These are phyloP conservation scores for Davidsoniella australis DNA, from an alignment of 2,329 filamentous ascomycete genomes.

Conservation along the genomic window DNA sequence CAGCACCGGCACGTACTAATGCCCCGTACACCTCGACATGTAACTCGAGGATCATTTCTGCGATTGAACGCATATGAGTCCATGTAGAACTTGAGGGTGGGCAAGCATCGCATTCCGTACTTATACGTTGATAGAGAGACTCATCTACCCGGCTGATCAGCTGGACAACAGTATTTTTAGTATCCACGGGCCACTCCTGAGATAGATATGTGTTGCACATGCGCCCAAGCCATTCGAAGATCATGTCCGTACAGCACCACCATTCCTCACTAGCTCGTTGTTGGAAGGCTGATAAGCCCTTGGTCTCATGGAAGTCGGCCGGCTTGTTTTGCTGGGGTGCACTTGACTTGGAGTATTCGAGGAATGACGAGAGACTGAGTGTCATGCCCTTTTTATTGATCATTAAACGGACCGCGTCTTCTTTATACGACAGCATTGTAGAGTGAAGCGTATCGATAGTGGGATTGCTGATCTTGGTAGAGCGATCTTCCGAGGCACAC, in stretches of 20 bases:
- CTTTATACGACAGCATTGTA: conserved; percentile 32
- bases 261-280: conserved; percentile 30
- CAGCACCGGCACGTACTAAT: conserved; percentile 8
- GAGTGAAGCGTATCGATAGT: conserved; percentile 33
- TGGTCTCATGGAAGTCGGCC: conserved; percentile 33
- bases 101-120: not conserved
- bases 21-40: conserved; percentile 42
- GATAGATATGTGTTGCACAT: conserved; percentile 33
- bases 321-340: conserved; percentile 32
- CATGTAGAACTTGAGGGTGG: not conserved
- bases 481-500: conserved; percentile 33
- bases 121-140: conserved; percentile 27
- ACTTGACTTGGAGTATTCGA: conserved; percentile 43
- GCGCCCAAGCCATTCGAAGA: conserved; percentile 38
- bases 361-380: conserved; percentile 40
- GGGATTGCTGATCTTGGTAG: conserved; percentile 28
- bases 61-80: conserved; percentile 17
- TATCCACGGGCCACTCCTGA: conserved; percentile 39
- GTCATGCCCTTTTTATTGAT: conserved; percentile 35
- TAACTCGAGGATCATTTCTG: conserved; percentile 44
- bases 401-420: conserved; percentile 35
- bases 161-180: conserved; percentile 40
- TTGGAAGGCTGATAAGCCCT: conserved; percentile 35
- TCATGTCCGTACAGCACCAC: conserved; percentile 38
- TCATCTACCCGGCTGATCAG: conserved; percentile 37